These are phyloP conservation scores for Cardamine resedifolia DNA, from an alignment of 345 rosid genomes.

Conservation along the genomic window DNA sequence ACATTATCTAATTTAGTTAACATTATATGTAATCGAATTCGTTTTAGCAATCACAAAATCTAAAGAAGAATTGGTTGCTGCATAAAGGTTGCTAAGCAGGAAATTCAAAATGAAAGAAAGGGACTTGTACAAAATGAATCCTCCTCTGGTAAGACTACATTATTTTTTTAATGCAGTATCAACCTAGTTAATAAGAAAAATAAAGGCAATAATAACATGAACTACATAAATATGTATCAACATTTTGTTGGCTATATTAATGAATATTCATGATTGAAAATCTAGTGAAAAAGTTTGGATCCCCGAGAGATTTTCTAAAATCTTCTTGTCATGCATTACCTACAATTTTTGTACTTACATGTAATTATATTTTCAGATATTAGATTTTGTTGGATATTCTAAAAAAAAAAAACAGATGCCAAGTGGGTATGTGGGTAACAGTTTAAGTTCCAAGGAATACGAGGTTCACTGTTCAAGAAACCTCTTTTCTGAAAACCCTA, in stretches of 20 bases:
- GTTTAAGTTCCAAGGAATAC: conserved; percentile 38
- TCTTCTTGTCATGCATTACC: conserved; percentile 1
- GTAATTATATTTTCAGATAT: not conserved
- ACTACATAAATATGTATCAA: not conserved
- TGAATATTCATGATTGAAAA: not conserved
- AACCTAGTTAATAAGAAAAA: not conserved
- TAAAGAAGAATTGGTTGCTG: not conserved
- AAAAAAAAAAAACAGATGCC: not conserved
- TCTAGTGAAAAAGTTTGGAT: not conserved
- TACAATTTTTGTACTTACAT: not conserved
- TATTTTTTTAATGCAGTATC: not conserved
- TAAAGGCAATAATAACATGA: not conserved
- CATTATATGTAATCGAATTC: not conserved
- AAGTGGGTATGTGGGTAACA: conserved; percentile 19
- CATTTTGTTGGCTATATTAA: not conserved
- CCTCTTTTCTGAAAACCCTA: conserved; percentile 32
- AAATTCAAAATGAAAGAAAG: not conserved
- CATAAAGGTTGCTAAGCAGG: not conserved
- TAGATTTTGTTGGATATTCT: not conserved
- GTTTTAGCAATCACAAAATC: not conserved
- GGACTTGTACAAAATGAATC: not conserved
- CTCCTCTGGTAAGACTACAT: not conserved
- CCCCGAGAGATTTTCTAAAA: not conserved
- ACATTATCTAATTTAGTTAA: not conserved
- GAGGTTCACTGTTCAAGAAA: conserved; percentile 34